These are phyloP conservation scores for Cucurbita pepo DNA, from an alignment of 306 rosid genomes.

Conservation along the genomic window DNA sequence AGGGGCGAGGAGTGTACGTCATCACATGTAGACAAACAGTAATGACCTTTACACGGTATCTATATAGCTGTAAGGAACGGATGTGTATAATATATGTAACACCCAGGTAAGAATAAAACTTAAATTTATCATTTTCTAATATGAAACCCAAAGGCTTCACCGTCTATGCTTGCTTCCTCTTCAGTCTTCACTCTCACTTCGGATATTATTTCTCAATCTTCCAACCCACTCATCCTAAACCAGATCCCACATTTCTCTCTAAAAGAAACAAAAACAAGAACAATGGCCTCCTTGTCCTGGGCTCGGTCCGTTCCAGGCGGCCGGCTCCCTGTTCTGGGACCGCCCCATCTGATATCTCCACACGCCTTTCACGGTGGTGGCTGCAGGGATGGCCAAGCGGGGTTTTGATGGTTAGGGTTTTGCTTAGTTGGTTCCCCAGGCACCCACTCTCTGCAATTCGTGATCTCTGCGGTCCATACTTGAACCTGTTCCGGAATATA, in stretches of 20 bases:
- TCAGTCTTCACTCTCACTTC: background rate
- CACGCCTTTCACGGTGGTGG: conserved; percentile 92
- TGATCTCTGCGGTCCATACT: conserved; percentile 86
- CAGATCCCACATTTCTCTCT: background rate
- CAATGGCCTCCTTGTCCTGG: background rate
- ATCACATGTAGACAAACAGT: background rate
- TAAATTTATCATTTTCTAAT: background rate
- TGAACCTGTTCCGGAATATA: conserved; percentile 68
- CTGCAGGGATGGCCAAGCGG: conserved; percentile 79
- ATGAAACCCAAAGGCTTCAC: background rate
- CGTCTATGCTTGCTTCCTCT: background rate
- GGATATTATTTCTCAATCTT: background rate
- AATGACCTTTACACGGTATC: background rate
- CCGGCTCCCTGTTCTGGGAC: conserved; percentile 33
- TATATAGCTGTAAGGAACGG: background rate
- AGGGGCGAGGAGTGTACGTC: background rate
- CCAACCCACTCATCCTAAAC: background rate
- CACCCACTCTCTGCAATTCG: conserved; percentile 83
- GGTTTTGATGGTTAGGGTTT: conserved; percentile 86
- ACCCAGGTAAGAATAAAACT: background rate
- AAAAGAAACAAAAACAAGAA: background rate
- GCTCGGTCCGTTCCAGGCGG: background rate
- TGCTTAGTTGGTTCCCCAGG: conserved; percentile 94
- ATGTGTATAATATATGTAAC: background rate
- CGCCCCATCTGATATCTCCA: conserved; percentile 36